Conservation (phyloP, 2,329 filamentous ascomycete genomes). For the Fusarium sp. region DNA sequence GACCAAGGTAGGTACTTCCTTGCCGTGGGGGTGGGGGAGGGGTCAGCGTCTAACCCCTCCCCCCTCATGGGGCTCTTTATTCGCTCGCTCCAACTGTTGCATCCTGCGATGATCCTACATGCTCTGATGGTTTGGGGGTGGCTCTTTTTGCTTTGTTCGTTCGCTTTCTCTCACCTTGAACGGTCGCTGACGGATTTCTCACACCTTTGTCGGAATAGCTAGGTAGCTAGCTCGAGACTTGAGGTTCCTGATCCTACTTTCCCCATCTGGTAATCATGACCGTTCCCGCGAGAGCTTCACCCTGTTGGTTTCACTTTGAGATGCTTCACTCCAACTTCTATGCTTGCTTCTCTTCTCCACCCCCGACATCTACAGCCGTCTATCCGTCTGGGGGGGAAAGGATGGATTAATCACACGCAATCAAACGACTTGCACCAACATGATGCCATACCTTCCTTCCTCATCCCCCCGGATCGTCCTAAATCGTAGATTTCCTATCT, state of each 20-base stretch:
- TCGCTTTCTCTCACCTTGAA: neutral
- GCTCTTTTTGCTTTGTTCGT: neutral
- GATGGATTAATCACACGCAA: neutral
- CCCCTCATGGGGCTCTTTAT: conserved; percentile 26
- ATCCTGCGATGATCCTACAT: neutral
- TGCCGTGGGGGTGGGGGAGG: conserved; percentile 14
- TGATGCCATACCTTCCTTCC: neutral
- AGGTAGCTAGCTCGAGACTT: neutral
- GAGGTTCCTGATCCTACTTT: neutral
- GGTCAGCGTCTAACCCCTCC: conserved; percentile 4
- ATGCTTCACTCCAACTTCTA: conserved; percentile 2
- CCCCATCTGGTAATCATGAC: conserved; percentile 9
- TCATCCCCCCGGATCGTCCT: conserved; percentile 6
- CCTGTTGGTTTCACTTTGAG: neutral
- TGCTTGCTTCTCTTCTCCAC: conserved; percentile 22
- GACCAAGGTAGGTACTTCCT: neutral
- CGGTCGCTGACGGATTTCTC: neutral
- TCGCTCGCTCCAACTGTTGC: neutral
- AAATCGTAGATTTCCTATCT: conserved; percentile 17
- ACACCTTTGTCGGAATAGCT: neutral
- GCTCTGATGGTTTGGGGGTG: conserved; percentile 31
- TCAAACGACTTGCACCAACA: neutral
- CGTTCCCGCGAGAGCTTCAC: neutral
- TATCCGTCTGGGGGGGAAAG: neutral
- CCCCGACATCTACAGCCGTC: conserved; percentile 1